A percentile compares a stretch with the other conserved stretches of the same genome.
These are phyloP conservation scores for Effrenium voratum DNA, from an alignment of 73 alveolate species.

Conservation along the genomic window DNA sequence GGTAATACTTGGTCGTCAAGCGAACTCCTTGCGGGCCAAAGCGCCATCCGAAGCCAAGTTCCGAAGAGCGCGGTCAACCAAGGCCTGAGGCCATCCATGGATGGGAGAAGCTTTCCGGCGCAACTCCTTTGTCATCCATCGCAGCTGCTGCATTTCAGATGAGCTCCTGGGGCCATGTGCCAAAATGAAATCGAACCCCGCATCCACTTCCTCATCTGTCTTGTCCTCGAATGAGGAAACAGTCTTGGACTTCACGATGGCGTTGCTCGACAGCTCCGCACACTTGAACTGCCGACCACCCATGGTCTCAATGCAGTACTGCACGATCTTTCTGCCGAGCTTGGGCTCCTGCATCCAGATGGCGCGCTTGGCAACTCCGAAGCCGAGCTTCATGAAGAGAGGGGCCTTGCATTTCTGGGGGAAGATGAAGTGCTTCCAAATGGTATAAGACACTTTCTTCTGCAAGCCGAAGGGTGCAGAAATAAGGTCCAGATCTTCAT, in stretches of 20 bases:
- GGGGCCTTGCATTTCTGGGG: too few species aligned
- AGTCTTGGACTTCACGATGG: background rate
- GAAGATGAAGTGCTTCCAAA: too few species aligned
- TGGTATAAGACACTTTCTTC: too few species aligned
- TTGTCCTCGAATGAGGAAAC: background rate
- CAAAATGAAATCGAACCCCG: background rate
- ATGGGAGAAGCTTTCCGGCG: background rate
- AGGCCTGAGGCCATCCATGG: background rate
- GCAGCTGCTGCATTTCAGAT: background rate
- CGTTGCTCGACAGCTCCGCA: background rate
- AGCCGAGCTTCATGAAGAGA: too few species aligned
- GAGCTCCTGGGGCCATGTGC: background rate
- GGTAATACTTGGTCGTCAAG: background rate
- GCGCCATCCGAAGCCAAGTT: background rate
- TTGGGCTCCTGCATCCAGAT: too few species aligned
- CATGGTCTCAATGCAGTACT: background rate
- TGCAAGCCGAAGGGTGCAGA: too few species aligned
- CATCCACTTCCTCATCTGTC: background rate
- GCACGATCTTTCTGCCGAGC: too few species aligned
- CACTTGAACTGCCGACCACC: background rate
- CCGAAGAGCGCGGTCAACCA: background rate
- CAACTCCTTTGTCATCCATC: slow-evolving; percentile 5
- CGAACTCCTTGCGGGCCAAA: background rate
- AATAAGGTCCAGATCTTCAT: too few species aligned
- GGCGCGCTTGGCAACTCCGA: too few species aligned